Base-by-base conservation (phyloP, 2,329 filamentous ascomycete genomes). In the Cercospora zeae-maydis region DNA sequence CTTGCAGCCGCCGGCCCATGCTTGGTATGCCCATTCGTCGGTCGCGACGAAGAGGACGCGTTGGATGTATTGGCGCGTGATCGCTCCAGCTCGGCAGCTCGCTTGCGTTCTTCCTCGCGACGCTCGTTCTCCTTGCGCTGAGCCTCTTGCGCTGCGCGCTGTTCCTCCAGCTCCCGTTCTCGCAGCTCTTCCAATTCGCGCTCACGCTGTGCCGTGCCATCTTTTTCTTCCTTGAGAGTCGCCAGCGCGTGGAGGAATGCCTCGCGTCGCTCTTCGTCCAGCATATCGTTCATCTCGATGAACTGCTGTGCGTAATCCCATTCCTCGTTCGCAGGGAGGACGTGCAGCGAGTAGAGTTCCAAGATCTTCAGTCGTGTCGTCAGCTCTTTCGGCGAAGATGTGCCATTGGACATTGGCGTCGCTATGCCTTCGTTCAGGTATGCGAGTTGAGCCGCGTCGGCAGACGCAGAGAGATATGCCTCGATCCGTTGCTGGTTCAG, bases 271-370 rank as follows among this genome's bases (percentile, higher is more conserved):
- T 98, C 95, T 58, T 97, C 93, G 75, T 98, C 93, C 1, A 99
- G 83, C 27, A 96, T 86, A 52, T 93, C 88, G 75, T 88, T 95
- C 72, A 92, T 86, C 71, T 83, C 86, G 72, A 98, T 96, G 75
- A 98, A 98, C 70, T 96, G 91, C 63, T 87, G 86, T 3, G 95
- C 92, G 71, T 97, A 97, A 63, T 96, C 91, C 95, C 95, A 99
- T 78, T 98, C 92, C 61, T 91, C 88, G 70, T 97, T 98, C 58
- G 92, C 85, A 4, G 93, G 87, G n/a, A 99, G 85, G 7, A 98
- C 91, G 74, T 99, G 95, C 4, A 99, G 83, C 1, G 92, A 96
- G 76, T 97, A 99, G 8, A 99, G 83, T 78, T 99, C 95, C 56
- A 99, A 85, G 45, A 99, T 90, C 79, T 96, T 96, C 67, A 97